phyloP scores from a whole-genome alignment of 768 basidiomycete genomes.

The Mycena floridula region DNA sequence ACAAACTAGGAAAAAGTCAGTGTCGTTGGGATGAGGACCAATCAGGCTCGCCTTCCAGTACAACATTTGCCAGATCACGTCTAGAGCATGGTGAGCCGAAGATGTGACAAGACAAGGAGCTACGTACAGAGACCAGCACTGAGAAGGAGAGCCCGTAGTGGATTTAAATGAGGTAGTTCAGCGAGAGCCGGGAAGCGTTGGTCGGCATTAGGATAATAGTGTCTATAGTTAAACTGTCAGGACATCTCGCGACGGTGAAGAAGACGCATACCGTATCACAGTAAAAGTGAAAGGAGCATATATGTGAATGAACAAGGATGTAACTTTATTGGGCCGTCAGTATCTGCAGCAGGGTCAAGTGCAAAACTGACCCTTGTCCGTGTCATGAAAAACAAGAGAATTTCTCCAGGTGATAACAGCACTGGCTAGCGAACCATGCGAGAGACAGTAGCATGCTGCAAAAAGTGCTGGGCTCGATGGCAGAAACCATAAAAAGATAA shows the following conservation, averaged over 20 bases:
- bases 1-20: slow-evolving; percentile 59
- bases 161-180: slow-evolving; percentile 64
- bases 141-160: slow-evolving; percentile 66
- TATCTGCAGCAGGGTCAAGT: no score
- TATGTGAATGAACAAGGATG: slow-evolving; percentile 91
- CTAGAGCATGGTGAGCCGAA: slow-evolving; percentile 33
- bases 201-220: slow-evolving; percentile 80
- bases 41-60: slow-evolving; percentile 78
- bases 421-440: slow-evolving; percentile 85
- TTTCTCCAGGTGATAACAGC: slow-evolving; percentile 99
- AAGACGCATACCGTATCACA: slow-evolving; percentile 67
- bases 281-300: slow-evolving; percentile 90
- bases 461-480: slow-evolving; percentile 76
- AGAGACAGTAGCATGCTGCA: slow-evolving; percentile 88
- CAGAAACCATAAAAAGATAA: slow-evolving; percentile 88
- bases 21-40: neutral
- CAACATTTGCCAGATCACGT: slow-evolving; percentile 85
- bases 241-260: neutral
- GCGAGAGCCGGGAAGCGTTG: slow-evolving; percentile 80
- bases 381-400: slow-evolving; percentile 95
- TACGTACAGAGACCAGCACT: slow-evolving; percentile 79
- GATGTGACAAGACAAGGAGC: neutral
- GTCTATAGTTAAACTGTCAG: slow-evolving; percentile 38
- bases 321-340: no score
- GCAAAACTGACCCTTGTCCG: no score